These are phyloP conservation scores for Sugiyamaella castrensis DNA, from an alignment of 1,139 yeast species.

Conservation along the genomic window DNA sequence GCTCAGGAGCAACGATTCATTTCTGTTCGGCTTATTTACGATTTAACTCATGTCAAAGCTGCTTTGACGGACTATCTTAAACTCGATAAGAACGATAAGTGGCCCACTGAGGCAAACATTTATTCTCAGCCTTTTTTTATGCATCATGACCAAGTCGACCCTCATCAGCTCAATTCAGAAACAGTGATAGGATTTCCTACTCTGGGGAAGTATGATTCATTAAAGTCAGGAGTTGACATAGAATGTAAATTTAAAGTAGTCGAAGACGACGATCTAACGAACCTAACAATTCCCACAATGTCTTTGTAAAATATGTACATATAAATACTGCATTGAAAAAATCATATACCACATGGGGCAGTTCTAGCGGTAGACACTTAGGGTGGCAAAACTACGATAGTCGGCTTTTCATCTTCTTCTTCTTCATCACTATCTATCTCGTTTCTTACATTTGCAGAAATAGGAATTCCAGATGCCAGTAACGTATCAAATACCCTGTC, in stretches of 20 bases:
- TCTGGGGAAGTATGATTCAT: slow-evolving; percentile 12
- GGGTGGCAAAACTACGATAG: slow-evolving; percentile 7
- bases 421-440: slow-evolving; percentile 15
- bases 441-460: background rate
- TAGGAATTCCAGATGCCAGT: slow-evolving; percentile 9
- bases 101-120: slow-evolving; percentile 10
- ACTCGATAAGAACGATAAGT: slow-evolving; percentile 4
- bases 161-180: slow-evolving; percentile 6
- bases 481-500: slow-evolving; percentile 12
- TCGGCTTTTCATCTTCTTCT: slow-evolving; percentile 20
- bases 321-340: background rate
- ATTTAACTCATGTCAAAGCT: slow-evolving; percentile 3
- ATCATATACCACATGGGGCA: background rate
- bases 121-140: slow-evolving; percentile 10
- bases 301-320: background rate
- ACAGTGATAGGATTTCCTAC: slow-evolving; percentile 20
- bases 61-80: slow-evolving; percentile 1
- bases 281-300: background rate
- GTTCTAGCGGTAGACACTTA: too few relatives aligned
- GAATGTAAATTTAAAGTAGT: slow-evolving; percentile 16
- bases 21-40: slow-evolving; percentile 11
- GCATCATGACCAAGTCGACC: slow-evolving; percentile 8
- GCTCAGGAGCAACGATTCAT: background rate
- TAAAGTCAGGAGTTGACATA: slow-evolving; percentile 13
- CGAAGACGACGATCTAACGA: background rate